phyloP scores from a whole-genome alignment of 164 flowering plant species.

The Nelumbo lutea region DNA sequence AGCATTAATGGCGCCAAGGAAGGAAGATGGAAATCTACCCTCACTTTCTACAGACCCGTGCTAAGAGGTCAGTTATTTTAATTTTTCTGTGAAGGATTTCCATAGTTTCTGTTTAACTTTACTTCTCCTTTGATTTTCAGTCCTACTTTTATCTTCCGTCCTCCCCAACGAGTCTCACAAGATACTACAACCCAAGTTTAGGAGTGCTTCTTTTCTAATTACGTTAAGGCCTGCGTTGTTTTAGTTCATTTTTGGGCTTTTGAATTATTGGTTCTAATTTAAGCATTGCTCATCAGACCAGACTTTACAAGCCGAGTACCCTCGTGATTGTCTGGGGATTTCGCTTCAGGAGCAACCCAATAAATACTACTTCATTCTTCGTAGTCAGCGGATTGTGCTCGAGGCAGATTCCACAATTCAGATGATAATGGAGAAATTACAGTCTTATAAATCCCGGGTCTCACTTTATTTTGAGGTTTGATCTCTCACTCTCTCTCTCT shows the following conservation, averaged over 20 bases:
- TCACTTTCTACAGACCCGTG: slow-evolving; percentile 63
- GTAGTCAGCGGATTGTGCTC: slow-evolving; percentile 51
- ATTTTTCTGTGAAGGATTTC: not conserved
- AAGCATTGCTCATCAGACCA: no score
- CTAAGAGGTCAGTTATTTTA: slow-evolving; percentile 35
- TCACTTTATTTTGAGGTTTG: not conserved
- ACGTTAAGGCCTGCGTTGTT: no score
- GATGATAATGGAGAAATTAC: slow-evolving; percentile 79
- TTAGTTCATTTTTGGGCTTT: no score
- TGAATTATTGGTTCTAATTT: no score
- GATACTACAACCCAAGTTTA: no score
- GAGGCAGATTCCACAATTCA: slow-evolving; percentile 79
- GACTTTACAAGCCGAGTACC: no score
- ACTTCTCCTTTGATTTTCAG: no score
- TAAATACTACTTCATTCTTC: slow-evolving; percentile 62
- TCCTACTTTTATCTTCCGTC: not conserved
- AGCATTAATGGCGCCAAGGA: slow-evolving; percentile 73
- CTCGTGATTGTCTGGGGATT: no score
- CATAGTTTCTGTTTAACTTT: no score
- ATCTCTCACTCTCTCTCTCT: not conserved
- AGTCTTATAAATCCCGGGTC: slow-evolving; percentile 69
- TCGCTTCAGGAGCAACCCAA: slow-evolving; percentile 73
- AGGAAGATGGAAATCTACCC: slow-evolving; percentile 76
- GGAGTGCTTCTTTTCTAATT: no score
- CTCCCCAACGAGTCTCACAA: no score